Conservation (phyloP, 108 stramenopile species). For the Parietichytrium sp. region DNA sequence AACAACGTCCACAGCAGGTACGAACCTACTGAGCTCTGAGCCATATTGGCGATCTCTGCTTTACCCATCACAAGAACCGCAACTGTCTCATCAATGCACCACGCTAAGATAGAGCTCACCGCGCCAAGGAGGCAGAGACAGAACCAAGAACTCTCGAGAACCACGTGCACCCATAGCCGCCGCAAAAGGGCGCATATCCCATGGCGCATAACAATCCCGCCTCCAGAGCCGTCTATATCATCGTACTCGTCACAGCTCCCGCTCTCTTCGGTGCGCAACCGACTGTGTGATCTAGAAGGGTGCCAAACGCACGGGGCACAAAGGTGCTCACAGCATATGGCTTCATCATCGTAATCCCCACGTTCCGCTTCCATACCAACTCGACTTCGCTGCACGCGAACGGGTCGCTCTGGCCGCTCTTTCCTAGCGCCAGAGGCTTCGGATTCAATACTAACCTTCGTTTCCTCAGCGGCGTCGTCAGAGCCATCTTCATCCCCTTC, state of each 20-base stretch:
- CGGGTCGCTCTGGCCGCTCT: neutral
- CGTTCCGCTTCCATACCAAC: neutral
- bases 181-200: neutral
- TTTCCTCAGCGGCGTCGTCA: neutral
- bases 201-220: neutral
- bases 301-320: neutral
- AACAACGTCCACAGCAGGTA: conserved; percentile 14
- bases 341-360: neutral
- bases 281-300: no score
- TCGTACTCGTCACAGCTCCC: neutral
- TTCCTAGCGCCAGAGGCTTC: no score
- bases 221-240: neutral
- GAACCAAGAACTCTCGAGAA: conserved; percentile 28
- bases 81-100: conserved; percentile 24
- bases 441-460: neutral
- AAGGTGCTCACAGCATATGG: neutral
- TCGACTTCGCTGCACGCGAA: neutral
- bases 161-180: neutral
- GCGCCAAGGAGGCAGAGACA: conserved; percentile 25
- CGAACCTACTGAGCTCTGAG: conserved; percentile 9
- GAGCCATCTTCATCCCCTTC: neutral
- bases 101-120: neutral
- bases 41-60: conserved; percentile 4
- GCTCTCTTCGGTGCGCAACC: neutral
- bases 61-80: neutral